Evolutionary conservation across 2,329 filamentous ascomycete genomes (phyloP).

Genomic region (Hypoxylon sp.): DNA sequence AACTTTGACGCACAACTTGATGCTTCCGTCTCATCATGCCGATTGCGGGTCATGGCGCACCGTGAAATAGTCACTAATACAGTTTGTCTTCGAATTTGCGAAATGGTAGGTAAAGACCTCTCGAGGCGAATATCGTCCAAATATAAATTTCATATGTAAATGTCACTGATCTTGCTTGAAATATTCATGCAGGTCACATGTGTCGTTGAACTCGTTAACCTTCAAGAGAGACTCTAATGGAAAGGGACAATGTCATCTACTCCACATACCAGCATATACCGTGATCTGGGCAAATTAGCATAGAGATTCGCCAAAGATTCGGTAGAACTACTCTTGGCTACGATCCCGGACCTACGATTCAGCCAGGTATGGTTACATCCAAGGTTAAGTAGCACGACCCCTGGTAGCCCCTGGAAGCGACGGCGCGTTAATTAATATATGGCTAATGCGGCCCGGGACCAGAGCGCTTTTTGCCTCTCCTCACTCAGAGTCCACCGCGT

Average conservation of each 20-base stretch:
- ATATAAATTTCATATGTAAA: too few relatives aligned
- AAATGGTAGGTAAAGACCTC: too few relatives aligned
- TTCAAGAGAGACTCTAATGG: neutral
- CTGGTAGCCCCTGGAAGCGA: slow-evolving; percentile 15
- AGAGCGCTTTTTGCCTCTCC: slow-evolving; percentile 28
- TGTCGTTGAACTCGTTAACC: neutral
- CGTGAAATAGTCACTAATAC: too few relatives aligned
- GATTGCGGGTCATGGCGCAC: too few relatives aligned
- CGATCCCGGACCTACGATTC: slow-evolving; percentile 10
- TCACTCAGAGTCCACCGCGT: slow-evolving; percentile 14
- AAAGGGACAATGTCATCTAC: neutral
- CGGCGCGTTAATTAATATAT: slow-evolving; percentile 44
- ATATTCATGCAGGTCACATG: neutral
- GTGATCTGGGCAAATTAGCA: neutral
- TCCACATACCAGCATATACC: neutral
- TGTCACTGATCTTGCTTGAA: too few relatives aligned
- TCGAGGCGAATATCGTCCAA: too few relatives aligned
- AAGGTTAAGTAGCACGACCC: slow-evolving; percentile 15
- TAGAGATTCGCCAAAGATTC: neutral
- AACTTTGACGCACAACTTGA: neutral
- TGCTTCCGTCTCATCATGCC: too few relatives aligned
- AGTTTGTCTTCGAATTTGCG: too few relatives aligned
- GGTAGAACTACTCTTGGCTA: slow-evolving; percentile 15
- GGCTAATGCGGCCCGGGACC: slow-evolving; percentile 48
- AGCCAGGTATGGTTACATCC: slow-evolving; percentile 14